Evolutionary conservation across 768 basidiomycete species (phyloP).

Genomic region (Amanita subjunquillea): DNA sequence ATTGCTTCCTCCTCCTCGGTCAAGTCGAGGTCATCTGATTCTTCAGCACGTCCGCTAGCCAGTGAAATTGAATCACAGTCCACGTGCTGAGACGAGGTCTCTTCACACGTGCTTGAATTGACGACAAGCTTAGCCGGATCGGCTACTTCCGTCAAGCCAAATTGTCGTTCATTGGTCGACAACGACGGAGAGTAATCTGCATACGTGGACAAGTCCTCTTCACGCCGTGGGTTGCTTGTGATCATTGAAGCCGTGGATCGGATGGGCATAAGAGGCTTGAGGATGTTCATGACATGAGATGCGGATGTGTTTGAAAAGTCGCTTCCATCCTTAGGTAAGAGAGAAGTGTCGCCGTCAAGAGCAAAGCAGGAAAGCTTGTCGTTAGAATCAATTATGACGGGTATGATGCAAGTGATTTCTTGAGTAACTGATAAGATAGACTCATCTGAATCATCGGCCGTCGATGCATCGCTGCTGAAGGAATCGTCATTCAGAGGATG

Average conservation of each 20-base stretch:
- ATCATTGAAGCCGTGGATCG: no score
- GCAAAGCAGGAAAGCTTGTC: background rate
- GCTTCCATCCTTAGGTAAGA: background rate
- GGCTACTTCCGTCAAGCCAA: background rate
- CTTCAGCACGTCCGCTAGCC: background rate
- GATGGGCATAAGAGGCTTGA: no score
- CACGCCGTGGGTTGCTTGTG: no score
- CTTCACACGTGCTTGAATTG: background rate
- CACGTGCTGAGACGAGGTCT: background rate
- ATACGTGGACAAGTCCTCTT: no score
- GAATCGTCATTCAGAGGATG: background rate
- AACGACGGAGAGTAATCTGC: no score
- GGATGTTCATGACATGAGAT: background rate
- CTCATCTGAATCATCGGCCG: background rate
- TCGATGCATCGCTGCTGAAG: background rate
- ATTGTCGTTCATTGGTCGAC: no score
- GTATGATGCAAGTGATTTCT: background rate
- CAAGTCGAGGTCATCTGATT: background rate
- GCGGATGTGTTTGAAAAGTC: background rate
- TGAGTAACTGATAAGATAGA: background rate
- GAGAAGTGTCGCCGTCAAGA: background rate
- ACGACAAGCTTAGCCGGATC: background rate
- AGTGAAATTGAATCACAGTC: background rate
- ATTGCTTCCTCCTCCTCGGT: background rate
- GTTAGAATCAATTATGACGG: background rate